Evolutionary conservation across 495 filamentous ascomycete genomes (phyloP), one percentile per base, ranked within the genome.

Genomic region (Stereocaulon alpinum): DNA sequence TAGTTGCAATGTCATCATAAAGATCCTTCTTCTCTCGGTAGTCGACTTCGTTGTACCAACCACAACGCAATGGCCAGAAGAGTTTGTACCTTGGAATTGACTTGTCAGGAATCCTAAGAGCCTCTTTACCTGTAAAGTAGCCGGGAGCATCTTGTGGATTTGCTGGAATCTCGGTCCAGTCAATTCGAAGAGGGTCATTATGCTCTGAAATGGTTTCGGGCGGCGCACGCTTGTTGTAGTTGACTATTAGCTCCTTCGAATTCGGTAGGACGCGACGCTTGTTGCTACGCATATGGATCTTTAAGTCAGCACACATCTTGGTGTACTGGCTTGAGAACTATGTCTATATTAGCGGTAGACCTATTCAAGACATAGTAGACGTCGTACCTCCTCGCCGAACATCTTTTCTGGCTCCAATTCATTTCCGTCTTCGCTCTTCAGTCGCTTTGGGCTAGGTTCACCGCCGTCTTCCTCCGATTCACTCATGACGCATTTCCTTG

Each of bases 211-310:
- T 97, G 27, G 78, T 81, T 61, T 96, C 92, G 7, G 90, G 85
- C 18, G 83, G 80, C 0, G 81, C 86, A 41, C 87, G 80, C 41
- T 87, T 80, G 69, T 98, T 98, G 73, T 85, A 96, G 68, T 94
- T 96, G 56, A 92, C 80, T 3, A 94, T 90, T 62, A 95, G 76
- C 61, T 97, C 93, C 67, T 95, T 95, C 0, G 91, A 94, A 71
- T 96, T 97, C 22, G 94, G 93, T 22, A 97, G 74, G 17, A 96
- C 89, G 63, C 91, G 85, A 55, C 87, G 84, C 75, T 96, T 96
- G 74, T 95, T 95, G 59, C 81, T 77, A 54, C 92, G 86, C 90
- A 97, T 95, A 52, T 86, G 86, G 7, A 83, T 72, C 73, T 94
- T 95, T 59, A 97, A 79, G 18, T 96, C 92, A 44, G 82, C 82